Evolutionary conservation across 2,329 filamentous ascomycete species (phyloP), one percentile per base, ranked within the genome.

Genomic region (Colletotrichum somersetense): DNA sequence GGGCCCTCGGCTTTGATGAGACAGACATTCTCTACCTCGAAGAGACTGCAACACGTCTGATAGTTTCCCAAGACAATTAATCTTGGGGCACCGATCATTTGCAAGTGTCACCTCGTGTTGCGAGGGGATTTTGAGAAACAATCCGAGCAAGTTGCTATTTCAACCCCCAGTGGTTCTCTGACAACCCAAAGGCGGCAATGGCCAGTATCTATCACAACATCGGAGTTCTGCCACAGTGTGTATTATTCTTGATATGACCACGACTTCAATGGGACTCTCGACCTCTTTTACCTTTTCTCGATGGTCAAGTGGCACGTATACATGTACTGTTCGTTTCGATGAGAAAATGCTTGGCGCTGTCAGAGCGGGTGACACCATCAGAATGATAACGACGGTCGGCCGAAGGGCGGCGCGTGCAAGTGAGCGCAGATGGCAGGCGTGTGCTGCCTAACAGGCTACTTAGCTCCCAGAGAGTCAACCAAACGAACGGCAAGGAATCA

Each of bases 291-390:
- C 26, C 4, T 16, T 26, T 23, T 40, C 26, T 18, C 7, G 6
- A n/a, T n/a, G 18, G 8, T 7, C 10, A 38, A 40, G 5, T 44
- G 18, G 53, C 33, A 7, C n/a, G 3, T 23, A 5, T n/a, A 11
- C 18, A n/a, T 7, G 10, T 5, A 14, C 4, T 11, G 23, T 8
- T 53, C 23, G 4, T 8, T 16, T 18, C 26, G 2, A 26, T 53
- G 55, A 26, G 12, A 50, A 52, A 57, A 52, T 23, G 40, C 52
- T 64, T 68, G 52, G 59, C 59, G 33, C 40, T n/a, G 26, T 46
- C 44, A 33, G n/a, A 44, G 33, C 18, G 20, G 38, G 53, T 26
- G 12, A n/a, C 23, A 40, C 57, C 42, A 42, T 58, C 44, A 14
- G 23, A 58, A 58, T 44, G 35, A 12, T 23, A 44, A 42, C 62